A percentile compares a stretch with the other conserved stretches of the same genome.
Evolutionary conservation across 1,284 basidiomycete genomes (phyloP).

Genomic region (Marasmius sp.): DNA sequence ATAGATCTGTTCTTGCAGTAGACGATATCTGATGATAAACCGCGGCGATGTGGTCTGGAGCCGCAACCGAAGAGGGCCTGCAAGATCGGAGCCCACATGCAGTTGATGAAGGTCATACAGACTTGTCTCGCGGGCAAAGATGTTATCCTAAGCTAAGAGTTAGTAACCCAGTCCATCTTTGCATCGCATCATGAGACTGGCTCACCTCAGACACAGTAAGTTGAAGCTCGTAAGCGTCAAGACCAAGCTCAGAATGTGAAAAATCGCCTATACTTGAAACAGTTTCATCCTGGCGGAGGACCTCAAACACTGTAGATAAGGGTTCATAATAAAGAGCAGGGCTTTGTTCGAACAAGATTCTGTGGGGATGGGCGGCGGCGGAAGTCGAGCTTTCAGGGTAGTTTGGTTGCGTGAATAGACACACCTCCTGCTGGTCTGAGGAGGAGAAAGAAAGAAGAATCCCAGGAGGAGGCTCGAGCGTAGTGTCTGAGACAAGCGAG

Average conservation of each 20-base stretch:
- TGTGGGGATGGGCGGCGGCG: conserved; percentile 19
- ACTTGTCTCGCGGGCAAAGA: conserved; percentile 68
- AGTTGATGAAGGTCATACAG: conserved; percentile 72
- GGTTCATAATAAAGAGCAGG: conserved; percentile 76
- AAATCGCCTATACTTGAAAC: conserved; percentile 46
- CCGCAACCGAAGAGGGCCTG: conserved; percentile 64
- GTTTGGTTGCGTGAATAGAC: conserved; percentile 60
- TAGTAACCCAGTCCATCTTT: conserved; percentile 8
- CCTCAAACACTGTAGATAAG: conserved; percentile 63
- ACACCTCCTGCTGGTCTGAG: conserved; percentile 42
- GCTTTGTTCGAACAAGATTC: conserved; percentile 53
- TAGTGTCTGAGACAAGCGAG: conserved; percentile 67
- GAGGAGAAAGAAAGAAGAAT: conserved; percentile 56
- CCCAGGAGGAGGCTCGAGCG: conserved; percentile 73
- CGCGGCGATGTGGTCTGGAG: conserved; percentile 53
- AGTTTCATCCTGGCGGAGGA: conserved; percentile 59
- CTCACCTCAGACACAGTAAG: conserved; percentile 65
- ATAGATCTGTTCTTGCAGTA: conserved; percentile 58
- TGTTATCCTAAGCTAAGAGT: conserved; percentile 57
- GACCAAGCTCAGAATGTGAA: conserved; percentile 57
- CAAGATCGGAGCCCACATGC: conserved; percentile 63
- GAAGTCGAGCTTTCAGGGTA: conserved; percentile 22
- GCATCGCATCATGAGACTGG: conserved; percentile 2
- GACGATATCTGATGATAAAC: conserved; percentile 67
- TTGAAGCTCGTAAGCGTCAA: conserved; percentile 69